Evolutionary conservation across 2,329 filamentous ascomycete species (phyloP).

Genomic region (Botryotinia calthae): DNA sequence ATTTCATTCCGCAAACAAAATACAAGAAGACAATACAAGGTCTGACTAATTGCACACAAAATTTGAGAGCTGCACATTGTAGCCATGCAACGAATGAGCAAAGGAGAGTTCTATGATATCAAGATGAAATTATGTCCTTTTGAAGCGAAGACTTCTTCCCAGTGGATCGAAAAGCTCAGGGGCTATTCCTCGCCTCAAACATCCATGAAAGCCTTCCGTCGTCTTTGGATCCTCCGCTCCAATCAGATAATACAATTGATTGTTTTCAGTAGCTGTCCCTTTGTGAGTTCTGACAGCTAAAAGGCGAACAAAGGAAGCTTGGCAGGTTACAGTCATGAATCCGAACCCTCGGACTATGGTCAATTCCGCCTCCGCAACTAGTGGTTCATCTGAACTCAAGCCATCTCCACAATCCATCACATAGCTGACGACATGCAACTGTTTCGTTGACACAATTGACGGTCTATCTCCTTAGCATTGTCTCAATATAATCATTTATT

Average conservation of each 20-base stretch:
- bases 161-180: not conserved
- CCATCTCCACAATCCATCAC: not conserved
- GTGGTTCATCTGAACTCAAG: constrained; percentile 3
- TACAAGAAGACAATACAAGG: too few species aligned
- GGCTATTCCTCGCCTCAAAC: not conserved
- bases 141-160: not conserved
- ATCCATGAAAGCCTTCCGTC: too few species aligned
- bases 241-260: not conserved
- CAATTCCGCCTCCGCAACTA: not conserved
- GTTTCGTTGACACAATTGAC: not conserved
- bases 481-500: not conserved
- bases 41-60: not conserved
- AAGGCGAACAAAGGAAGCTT: not conserved
- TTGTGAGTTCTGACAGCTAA: not conserved
- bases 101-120: not conserved
- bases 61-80: not conserved
- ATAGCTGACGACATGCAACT: not conserved
- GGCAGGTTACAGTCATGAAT: not conserved
- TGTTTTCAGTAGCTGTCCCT: not conserved
- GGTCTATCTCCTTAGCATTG: not conserved
- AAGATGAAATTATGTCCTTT: not conserved
- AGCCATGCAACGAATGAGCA: not conserved
- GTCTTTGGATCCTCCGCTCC: not conserved
- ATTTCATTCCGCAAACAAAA: not conserved
- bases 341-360: not conserved